Evolutionary conservation across 2,329 filamentous ascomycete species (phyloP), one percentile per base, ranked within the genome.

Genomic region (Diaporthe ampelina): DNA sequence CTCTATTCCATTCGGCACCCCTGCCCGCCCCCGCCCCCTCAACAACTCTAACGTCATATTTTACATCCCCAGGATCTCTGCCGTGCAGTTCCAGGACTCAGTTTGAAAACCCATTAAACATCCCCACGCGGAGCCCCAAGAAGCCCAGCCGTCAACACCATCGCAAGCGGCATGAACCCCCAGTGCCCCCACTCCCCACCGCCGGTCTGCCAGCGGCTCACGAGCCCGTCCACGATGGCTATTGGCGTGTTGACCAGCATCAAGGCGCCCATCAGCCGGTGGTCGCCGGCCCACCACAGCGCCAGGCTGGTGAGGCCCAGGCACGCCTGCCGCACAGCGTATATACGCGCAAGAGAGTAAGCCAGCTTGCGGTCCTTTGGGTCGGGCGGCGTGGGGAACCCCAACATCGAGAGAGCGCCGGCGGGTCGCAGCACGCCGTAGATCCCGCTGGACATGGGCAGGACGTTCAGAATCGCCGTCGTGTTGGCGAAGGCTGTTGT

Each of bases 171-270:
- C 1, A 67, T 52, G 21, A 52, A 52, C 29, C 61, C 61, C 61
- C 61, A 67, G 45, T 67, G 61, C 1, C 61, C 61, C 63, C 63
- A 67, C n/a, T 52, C 63, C n/a, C 63, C 63, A 6, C 29, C 63
- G 1, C 45, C 63, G 1, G 21, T 50, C 63, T 24, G 63, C 63
- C 63, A 67, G 29, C 45, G 63, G 2, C 45, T 52, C 0, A 67
- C 61, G 3, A 67, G 7, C 7, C 61, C 61, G 21, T 67, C 61
- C 0, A 67, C 29, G 7, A 67, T 19, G 4, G 61, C 61, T 0
- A 67, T 9, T 13, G 61, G 61, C 11, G 26, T 52, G 45, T 67
- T 67, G 61, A 37, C 45, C 10, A 50, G 43, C 43, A 67, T 67
- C 19, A 67, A 1, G 45, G 50, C 45, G 45, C 61, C 61, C 61